Evolutionary conservation across 2,329 filamentous ascomycete genomes (phyloP).

Genomic region (Ophiocordyceps unilateralis): DNA sequence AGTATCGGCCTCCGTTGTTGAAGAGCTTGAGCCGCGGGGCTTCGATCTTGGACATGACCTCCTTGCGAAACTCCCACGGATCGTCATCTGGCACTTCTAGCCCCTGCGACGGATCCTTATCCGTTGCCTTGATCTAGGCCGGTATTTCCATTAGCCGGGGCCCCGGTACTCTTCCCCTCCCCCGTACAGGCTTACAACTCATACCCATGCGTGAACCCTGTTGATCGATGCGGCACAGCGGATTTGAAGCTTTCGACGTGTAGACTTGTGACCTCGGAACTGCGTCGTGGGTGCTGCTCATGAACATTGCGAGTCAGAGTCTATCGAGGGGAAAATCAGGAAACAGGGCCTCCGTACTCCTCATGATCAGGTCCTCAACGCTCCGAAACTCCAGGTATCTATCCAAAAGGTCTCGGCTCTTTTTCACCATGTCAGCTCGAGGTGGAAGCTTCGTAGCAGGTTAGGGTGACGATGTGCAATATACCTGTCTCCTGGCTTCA

Average conservation of each 20-base stretch:
- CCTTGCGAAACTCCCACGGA: neutral
- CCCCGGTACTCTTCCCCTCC: too few species aligned
- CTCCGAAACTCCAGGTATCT: neutral
- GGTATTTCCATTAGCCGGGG: neutral
- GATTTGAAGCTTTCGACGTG: neutral
- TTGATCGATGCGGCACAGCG: neutral
- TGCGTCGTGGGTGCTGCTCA: neutral
- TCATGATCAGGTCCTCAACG: neutral
- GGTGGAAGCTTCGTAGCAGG: neutral
- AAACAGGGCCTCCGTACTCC: neutral
- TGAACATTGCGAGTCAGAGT: neutral
- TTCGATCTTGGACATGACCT: neutral
- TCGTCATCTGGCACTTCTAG: neutral
- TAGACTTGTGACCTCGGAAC: neutral
- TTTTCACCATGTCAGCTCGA: neutral
- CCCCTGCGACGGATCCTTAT: neutral
- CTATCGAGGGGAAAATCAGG: neutral
- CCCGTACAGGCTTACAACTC: neutral
- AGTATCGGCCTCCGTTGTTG: neutral
- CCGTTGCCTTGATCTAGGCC: neutral
- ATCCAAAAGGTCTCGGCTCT: neutral
- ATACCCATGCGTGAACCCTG: neutral
- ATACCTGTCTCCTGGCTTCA: neutral
- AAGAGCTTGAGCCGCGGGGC: neutral
- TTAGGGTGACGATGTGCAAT: too few species aligned